Base-by-base conservation (phyloP, 176 grass and related monocot genomes). In the Otatea glauca region DNA sequence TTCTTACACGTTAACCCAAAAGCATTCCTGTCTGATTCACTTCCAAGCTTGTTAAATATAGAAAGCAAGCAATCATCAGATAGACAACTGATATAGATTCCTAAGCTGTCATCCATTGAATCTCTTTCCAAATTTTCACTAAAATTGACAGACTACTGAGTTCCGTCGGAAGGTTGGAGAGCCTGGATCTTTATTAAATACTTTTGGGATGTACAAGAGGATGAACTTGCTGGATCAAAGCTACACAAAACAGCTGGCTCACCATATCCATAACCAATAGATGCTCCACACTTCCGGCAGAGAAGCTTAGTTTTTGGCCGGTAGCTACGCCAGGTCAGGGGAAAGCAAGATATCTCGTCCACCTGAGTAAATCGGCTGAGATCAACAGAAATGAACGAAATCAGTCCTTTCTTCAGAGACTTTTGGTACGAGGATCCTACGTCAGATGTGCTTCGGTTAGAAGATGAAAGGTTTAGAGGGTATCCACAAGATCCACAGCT, bases 1-100 rank as follows among this genome's bases (percentile, higher is more conserved):
- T 68, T 90, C 75, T 79, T 92, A 66, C 92, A 98, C 45, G 95
- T 95, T 78, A 94, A 84, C n/a, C 91, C 92, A 88, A 98, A 98
- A 67, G 89, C 85, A 85, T 92, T 91, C 68, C 77, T 88, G 34
- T 95, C 96, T 6, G 55, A 70, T 54, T 66, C 76, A 72, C 68
- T 92, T 67, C 85, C 87, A 66, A 95, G 83, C 79, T 87, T 92
- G 70, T 78, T 86, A 75, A 91, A 88, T 89, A 98, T 88, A 75
- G 79, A 78, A 82, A 92, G 47, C 72, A 98, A 83, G 68, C 95
- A 95, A 88, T 95, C 95, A 13, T 93, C 85, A 16, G 95, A 94
- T 41, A 94, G 63, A 77, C 23, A 84, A 55, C 15, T 49, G 21
- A 58, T 85, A 37, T 38, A 86, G 84, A 64, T 80, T 34, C 88